Conservation (phyloP, 345 rosid species). For the Clausena lansium region DNA sequence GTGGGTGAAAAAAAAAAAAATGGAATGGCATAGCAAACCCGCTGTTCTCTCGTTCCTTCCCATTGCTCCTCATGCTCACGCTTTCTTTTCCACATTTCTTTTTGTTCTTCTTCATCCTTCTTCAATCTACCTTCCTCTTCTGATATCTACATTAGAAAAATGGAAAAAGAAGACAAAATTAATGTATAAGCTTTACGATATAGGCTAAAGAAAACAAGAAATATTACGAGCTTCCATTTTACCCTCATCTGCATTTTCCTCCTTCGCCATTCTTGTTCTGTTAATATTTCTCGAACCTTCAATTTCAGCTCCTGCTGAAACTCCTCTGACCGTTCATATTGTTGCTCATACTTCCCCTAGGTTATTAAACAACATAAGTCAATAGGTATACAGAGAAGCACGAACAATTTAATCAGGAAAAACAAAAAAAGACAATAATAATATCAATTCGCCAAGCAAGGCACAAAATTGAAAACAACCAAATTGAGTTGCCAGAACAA, state of each 20-base stretch:
- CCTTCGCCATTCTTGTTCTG: constrained; percentile 98
- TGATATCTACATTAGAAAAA: constrained; percentile 61
- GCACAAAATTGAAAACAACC: not conserved
- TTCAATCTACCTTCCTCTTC: constrained; percentile 98
- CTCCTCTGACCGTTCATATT: constrained; percentile 70
- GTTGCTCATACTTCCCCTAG: constrained; percentile 88
- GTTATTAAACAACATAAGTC: constrained; percentile 8
- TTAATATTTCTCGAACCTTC: constrained; percentile 87
- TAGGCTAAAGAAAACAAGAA: not conserved
- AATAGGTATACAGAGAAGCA: not conserved
- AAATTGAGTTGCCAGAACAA: not conserved
- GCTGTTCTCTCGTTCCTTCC: constrained; percentile 97
- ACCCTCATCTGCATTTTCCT: constrained; percentile 99
- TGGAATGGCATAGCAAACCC: constrained; percentile 47
- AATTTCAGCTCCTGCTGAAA: constrained; percentile 74
- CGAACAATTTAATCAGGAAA: not conserved
- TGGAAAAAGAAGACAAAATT: not conserved
- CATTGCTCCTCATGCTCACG: constrained; percentile 99
- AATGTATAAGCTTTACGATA: not conserved
- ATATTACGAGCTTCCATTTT: constrained; percentile 27
- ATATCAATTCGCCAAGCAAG: not conserved
- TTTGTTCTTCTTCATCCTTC: constrained; percentile 97
- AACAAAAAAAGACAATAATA: not conserved
- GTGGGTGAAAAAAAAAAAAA: not conserved
- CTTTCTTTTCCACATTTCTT: constrained; percentile 94